Conservation (phyloP, 73 alveolate species). For the Stentor coeruleus region DNA sequence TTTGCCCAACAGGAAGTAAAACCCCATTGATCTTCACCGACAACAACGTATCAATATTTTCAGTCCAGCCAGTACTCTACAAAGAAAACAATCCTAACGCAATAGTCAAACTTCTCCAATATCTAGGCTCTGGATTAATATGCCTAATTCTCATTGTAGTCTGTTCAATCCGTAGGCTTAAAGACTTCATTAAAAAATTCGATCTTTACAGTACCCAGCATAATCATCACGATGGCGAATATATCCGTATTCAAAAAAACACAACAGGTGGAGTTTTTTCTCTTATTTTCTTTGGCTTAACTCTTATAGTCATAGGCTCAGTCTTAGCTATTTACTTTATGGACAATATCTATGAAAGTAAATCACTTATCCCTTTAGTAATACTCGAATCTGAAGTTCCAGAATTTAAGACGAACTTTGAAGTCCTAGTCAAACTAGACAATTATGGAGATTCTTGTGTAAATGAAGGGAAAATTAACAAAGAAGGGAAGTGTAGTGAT, state of each 20-base stretch:
- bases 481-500: no score
- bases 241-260: background rate
- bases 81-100: background rate
- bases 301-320: background rate
- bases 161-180: background rate
- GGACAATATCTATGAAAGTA: background rate
- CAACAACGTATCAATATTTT: background rate
- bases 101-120: background rate
- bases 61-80: constrained; percentile 13
- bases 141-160: background rate
- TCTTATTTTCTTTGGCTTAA: background rate
- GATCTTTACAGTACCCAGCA: background rate
- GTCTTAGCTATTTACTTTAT: background rate
- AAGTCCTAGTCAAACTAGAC: no score
- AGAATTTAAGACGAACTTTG: no score
- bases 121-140: background rate
- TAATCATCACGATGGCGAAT: background rate
- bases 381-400: no score
- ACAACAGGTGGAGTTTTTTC: background rate
- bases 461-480: no score
- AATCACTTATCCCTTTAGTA: background rate
- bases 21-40: background rate
- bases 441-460: no score
- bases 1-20: constrained; percentile 1
- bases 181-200: background rate